Conservation (phyloP, 106 monocot genomes). For the Dioscorea zingiberensis region DNA sequence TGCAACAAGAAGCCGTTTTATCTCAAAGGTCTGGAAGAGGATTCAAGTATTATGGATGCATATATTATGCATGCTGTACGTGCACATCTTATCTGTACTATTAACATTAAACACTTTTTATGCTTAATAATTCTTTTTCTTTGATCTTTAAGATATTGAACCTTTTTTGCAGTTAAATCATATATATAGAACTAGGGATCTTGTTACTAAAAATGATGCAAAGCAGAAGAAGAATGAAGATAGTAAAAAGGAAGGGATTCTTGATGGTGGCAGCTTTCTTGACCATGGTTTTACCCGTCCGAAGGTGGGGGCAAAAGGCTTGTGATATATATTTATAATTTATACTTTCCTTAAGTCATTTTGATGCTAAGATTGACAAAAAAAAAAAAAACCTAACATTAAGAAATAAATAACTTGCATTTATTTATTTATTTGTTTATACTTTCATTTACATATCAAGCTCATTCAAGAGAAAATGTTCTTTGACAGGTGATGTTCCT, state of each 20-base stretch:
- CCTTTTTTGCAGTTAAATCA: conserved; percentile 71
- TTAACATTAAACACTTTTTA: neutral
- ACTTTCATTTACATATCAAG: neutral
- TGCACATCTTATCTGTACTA: conserved; percentile 5
- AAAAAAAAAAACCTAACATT: no score
- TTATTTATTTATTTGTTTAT: neutral
- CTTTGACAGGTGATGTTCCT: conserved; percentile 63
- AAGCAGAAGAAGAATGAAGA: conserved; percentile 51
- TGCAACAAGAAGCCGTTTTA: conserved; percentile 93
- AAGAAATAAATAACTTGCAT: neutral
- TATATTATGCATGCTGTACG: conserved; percentile 93
- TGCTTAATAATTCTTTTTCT: neutral
- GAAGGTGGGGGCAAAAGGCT: conserved; percentile 46
- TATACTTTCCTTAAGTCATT: no score
- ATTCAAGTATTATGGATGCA: conserved; percentile 81
- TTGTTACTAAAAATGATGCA: conserved; percentile 72
- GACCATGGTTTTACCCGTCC: conserved; percentile 99
- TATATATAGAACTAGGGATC: conserved; percentile 60
- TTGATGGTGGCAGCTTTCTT: conserved; percentile 48
- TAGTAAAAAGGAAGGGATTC: conserved; percentile 37
- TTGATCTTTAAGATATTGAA: conserved; percentile 1
- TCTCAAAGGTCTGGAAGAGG: conserved; percentile 59
- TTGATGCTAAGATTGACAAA: no score
- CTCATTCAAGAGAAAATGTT: neutral
- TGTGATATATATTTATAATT: no score